Evolutionary conservation across 148 eudicot genomes (phyloP).

Genomic region (Nepenthes gracilis): DNA sequence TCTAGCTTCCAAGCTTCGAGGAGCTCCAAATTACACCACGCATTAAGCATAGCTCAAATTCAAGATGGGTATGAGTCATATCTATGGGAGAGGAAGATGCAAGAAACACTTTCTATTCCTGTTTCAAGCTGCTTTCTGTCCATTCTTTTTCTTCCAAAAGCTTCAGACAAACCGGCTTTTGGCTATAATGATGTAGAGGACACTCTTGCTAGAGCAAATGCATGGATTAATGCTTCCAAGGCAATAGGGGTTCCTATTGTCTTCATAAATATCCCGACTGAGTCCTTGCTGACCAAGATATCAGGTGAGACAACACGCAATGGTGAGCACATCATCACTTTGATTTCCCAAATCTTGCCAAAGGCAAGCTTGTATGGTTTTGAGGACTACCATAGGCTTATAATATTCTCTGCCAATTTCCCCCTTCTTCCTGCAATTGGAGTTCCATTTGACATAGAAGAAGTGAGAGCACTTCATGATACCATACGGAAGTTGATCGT

Average conservation of each 20-base stretch:
- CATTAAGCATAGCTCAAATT: no score
- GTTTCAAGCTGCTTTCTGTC: constrained; percentile 19
- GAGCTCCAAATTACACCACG: no score
- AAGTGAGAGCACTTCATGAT: no score
- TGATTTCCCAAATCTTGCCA: constrained; percentile 35
- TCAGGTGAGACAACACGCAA: constrained; percentile 46
- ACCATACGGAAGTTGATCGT: no score
- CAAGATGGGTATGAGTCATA: no score
- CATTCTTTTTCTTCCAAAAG: constrained; percentile 57
- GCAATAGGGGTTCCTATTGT: constrained; percentile 51
- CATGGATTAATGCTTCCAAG: constrained; percentile 34
- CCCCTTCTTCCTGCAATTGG: no score
- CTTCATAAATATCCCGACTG: constrained; percentile 63
- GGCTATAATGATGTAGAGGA: constrained; percentile 39
- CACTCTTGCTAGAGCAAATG: no score
- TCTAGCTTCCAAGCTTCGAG: no score
- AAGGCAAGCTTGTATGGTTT: no score
- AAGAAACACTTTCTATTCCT: no score
- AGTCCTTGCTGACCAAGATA: constrained; percentile 79
- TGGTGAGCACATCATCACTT: constrained; percentile 47
- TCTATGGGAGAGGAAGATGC: no score
- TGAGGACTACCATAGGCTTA: constrained; percentile 61
- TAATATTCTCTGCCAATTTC: constrained; percentile 81
- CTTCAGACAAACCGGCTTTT: no score
- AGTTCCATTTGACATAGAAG: constrained; percentile 54